Conservation (phyloP, 257 asterid genomes). For the Capsicum rhomboideum region DNA sequence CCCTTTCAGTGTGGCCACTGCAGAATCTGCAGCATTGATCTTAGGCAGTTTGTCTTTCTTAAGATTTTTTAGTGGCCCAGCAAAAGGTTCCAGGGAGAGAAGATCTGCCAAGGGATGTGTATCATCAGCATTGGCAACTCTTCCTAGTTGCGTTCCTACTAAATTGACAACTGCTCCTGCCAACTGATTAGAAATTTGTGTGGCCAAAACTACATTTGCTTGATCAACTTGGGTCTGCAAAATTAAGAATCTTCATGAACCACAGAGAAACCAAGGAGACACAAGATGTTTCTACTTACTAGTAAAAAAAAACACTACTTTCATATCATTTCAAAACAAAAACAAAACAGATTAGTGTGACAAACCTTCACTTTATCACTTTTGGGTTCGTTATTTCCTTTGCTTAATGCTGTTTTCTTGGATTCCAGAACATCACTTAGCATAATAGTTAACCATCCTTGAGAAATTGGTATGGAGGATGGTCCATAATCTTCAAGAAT, state of each 20-base stretch:
- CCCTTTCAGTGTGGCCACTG: constrained; percentile 85
- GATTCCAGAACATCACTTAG: constrained; percentile 56
- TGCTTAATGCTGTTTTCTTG: constrained; percentile 47
- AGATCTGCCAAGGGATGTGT: constrained; percentile 72
- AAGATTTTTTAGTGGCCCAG: constrained; percentile 54
- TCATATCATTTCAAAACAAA: background rate
- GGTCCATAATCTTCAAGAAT: constrained; percentile 98
- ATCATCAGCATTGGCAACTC: constrained; percentile 55
- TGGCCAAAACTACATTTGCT: constrained; percentile 70
- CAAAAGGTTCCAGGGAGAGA: constrained; percentile 82
- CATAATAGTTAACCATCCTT: constrained; percentile 89
- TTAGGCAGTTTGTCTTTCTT: constrained; percentile 72
- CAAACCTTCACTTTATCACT: constrained; percentile 84
- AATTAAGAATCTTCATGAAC: constrained; percentile 13
- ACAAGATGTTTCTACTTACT: background rate
- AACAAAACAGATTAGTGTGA: constrained; percentile 1
- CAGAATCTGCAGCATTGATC: constrained; percentile 87
- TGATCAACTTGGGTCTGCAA: constrained; percentile 94
- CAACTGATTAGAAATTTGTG: constrained; percentile 77
- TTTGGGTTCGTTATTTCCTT: constrained; percentile 50
- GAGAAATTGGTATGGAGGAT: constrained; percentile 82
- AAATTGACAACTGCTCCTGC: constrained; percentile 82
- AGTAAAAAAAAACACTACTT: background rate
- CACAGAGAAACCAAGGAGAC: background rate
- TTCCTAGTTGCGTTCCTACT: constrained; percentile 77